These are phyloP conservation scores for Catunica adiposa DNA, from an alignment of 2,329 filamentous ascomycete species.

Conservation along the genomic window DNA sequence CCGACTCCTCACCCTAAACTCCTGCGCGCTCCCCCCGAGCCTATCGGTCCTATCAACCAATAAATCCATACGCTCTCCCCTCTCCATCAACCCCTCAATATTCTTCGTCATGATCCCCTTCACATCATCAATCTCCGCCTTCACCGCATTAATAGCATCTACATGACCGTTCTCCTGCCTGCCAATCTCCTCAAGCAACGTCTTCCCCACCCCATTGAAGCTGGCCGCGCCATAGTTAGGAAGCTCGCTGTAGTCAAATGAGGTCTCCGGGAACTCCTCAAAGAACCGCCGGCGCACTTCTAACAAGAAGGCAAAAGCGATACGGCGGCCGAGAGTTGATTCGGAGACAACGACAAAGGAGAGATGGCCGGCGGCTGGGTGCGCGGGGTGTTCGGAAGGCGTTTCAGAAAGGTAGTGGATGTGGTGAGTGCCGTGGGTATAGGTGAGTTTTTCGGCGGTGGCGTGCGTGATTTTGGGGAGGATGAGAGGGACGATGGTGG, in stretches of 20 bases:
- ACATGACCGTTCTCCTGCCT: conserved; percentile 57
- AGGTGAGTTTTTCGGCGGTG: conserved; percentile 73
- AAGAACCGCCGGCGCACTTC: conserved; percentile 85
- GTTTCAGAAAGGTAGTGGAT: conserved; percentile 91
- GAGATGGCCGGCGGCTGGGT: conserved; percentile 56
- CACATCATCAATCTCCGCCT: conserved; percentile 82
- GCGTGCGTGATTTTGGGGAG: conserved; percentile 85
- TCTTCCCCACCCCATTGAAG: conserved; percentile 67
- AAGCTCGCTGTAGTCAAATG: conserved; percentile 57
- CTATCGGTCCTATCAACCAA: conserved; percentile 94
- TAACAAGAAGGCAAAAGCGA: conserved; percentile 82
- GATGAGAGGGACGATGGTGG: conserved; percentile 79
- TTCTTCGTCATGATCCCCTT: conserved; percentile 90
- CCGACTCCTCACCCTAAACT: conserved; percentile 76
- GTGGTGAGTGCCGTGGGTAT: conserved; percentile 79
- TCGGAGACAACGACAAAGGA: conserved; percentile 86
- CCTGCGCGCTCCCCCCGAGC: conserved; percentile 69
- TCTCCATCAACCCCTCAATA: conserved; percentile 75
- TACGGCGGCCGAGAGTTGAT: conserved; percentile 62
- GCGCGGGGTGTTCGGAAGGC: conserved; percentile 44
- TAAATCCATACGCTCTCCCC: conserved; percentile 83
- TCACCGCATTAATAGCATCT: conserved; percentile 70
- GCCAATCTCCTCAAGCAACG: conserved; percentile 69
- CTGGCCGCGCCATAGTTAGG: conserved; percentile 79
- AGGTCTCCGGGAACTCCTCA: conserved; percentile 43